Percentiles rank a stretch among this genome's conserved stretches.
Conservation (phyloP, 441 rosid species). For the Populus hybrid region DNA sequence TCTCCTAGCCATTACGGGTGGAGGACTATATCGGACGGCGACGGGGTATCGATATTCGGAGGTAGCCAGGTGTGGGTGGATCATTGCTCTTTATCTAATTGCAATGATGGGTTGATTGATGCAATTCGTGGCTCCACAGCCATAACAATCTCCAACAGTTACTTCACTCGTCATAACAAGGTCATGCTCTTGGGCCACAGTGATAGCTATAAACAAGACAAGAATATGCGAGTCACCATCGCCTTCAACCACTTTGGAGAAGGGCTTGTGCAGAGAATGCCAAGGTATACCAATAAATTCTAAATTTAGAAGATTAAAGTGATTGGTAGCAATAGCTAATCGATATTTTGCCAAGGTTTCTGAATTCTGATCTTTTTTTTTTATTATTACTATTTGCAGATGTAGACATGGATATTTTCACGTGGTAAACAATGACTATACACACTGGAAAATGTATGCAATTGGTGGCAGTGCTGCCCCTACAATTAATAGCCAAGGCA, state of each 20-base stretch:
- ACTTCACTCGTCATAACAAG: slow-evolving; percentile 81
- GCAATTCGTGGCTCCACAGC: slow-evolving; percentile 82
- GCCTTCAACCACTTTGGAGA: slow-evolving; percentile 96
- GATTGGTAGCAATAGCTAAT: neutral
- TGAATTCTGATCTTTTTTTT: neutral
- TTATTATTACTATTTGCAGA: slow-evolving; percentile 24
- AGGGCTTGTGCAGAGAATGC: slow-evolving; percentile 94
- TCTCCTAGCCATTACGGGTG: slow-evolving; percentile 73
- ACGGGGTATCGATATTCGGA: slow-evolving; percentile 82
- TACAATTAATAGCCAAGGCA: slow-evolving; percentile 71
- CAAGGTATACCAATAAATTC: slow-evolving; percentile 45
- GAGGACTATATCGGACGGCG: slow-evolving; percentile 83
- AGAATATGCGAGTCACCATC: slow-evolving; percentile 91
- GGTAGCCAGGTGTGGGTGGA: slow-evolving; percentile 91
- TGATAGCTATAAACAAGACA: slow-evolving; percentile 62
- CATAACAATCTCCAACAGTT: slow-evolving; percentile 85
- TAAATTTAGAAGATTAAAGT: neutral
- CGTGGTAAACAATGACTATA: slow-evolving; percentile 73
- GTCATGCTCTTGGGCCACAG: slow-evolving; percentile 89
- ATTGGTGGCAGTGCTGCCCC: slow-evolving; percentile 71
- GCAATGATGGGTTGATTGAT: slow-evolving; percentile 76
- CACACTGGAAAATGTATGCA: slow-evolving; percentile 72
- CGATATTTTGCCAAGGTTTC: neutral
- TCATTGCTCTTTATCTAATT: slow-evolving; percentile 76
- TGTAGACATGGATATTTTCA: slow-evolving; percentile 75